Conservation (phyloP, 1,139 yeast species). For the Geotrichum candidum region DNA sequence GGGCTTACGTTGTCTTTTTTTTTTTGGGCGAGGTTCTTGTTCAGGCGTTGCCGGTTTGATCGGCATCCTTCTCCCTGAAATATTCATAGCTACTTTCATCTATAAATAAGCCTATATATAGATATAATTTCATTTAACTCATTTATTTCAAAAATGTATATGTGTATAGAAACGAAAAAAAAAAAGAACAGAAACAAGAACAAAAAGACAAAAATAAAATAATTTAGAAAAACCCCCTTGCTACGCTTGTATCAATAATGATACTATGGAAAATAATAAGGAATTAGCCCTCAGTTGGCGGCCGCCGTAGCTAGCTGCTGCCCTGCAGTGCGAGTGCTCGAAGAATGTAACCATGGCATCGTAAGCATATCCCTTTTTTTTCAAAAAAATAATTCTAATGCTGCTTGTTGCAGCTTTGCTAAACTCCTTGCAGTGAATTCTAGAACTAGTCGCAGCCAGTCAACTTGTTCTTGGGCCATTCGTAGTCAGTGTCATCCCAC, state of each 20-base stretch:
- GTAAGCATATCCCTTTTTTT: neutral
- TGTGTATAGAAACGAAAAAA: neutral
- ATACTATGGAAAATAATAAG: neutral
- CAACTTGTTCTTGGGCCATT: constrained; percentile 50
- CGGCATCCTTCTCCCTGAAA: too few species aligned
- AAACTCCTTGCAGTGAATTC: too few species aligned
- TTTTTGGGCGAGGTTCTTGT: too few species aligned
- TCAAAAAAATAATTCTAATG: neutral
- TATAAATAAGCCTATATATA: too few species aligned
- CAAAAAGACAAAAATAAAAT: too few species aligned
- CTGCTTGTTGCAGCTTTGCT: neutral
- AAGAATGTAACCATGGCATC: neutral
- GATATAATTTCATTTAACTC: neutral
- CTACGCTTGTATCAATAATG: neutral
- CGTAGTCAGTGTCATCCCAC: constrained; percentile 65
- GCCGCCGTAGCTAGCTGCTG: neutral
- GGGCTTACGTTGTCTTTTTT: too few species aligned
- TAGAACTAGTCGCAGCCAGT: constrained; percentile 37
- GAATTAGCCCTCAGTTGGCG: neutral
- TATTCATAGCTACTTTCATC: too few species aligned
- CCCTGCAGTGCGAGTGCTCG: neutral
- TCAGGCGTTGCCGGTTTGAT: too few species aligned
- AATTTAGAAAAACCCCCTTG: neutral
- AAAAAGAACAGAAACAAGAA: too few species aligned
- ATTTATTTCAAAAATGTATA: neutral